Evolutionary conservation across 352 stramenopile genomes (phyloP).

Genomic region (Pseudoperonospora humuli): DNA sequence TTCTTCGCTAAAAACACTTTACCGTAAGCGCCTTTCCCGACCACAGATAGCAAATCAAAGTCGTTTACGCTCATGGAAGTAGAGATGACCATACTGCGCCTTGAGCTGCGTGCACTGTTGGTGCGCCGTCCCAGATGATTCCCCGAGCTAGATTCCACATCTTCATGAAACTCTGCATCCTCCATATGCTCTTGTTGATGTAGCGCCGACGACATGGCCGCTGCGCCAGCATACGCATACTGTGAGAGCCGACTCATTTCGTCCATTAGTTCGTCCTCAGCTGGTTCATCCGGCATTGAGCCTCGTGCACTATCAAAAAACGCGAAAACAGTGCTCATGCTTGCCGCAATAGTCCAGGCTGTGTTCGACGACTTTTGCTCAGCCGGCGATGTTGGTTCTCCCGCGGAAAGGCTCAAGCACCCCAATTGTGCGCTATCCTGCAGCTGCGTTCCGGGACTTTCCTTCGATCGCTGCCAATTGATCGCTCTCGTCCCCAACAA

Average conservation of each 20-base stretch:
- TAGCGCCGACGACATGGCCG: slow-evolving; percentile 36
- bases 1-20: slow-evolving; percentile 85
- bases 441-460: slow-evolving; percentile 57
- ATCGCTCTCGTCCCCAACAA: slow-evolving; percentile 66
- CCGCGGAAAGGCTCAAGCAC: slow-evolving; percentile 68
- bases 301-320: slow-evolving; percentile 78
- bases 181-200: slow-evolving; percentile 60
- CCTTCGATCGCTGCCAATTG: slow-evolving; percentile 75
- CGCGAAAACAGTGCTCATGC: slow-evolving; percentile 79
- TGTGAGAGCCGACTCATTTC: slow-evolving; percentile 71
- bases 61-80: slow-evolving; percentile 76
- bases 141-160: slow-evolving; percentile 13
- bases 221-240: slow-evolving; percentile 58
- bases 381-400: slow-evolving; percentile 42
- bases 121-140: slow-evolving; percentile 25
- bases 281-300: slow-evolving; percentile 67
- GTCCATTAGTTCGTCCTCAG: slow-evolving; percentile 68
- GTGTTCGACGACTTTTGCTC: slow-evolving; percentile 77
- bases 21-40: slow-evolving; percentile 82
- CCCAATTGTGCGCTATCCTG: slow-evolving; percentile 63
- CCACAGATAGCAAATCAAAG: slow-evolving; percentile 79
- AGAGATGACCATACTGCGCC: slow-evolving; percentile 77
- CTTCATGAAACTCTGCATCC: slow-evolving; percentile 64
- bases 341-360: slow-evolving; percentile 73
- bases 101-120: slow-evolving; percentile 35